phyloP scores from a whole-genome alignment of 345 rosid genomes.

The Syzygium grande region DNA sequence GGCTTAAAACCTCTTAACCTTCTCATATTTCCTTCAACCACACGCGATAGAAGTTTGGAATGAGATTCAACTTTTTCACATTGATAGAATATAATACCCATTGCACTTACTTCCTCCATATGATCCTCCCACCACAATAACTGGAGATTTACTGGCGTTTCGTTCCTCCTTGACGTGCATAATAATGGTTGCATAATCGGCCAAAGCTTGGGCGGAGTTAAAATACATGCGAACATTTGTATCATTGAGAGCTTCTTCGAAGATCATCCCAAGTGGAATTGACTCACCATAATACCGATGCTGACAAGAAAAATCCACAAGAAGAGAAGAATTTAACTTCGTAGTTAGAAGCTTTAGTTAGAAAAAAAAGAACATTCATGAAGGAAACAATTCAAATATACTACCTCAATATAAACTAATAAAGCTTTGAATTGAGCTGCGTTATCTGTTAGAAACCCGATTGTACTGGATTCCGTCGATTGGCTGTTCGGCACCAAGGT shows the following conservation, averaged over 20 bases:
- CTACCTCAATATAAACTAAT: background rate
- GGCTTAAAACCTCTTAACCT: background rate
- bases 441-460: background rate
- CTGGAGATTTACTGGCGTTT: background rate
- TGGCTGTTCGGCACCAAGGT: background rate
- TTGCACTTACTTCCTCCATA: background rate
- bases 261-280: background rate
- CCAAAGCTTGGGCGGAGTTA: background rate
- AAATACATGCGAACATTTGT: background rate
- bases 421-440: background rate
- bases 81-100: background rate
- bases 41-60: no score
- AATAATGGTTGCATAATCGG: background rate
- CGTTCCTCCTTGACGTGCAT: background rate
- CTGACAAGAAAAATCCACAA: background rate
- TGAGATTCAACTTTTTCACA: no score
- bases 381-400: background rate
- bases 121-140: background rate
- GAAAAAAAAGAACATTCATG: background rate
- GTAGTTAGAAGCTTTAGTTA: background rate
- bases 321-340: background rate
- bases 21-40: no score
- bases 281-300: background rate
- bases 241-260: background rate
- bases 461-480: fast-evolving